These are phyloP conservation scores for Miamiensis avidus DNA, from an alignment of 169 alveolate genomes.

Conservation along the genomic window DNA sequence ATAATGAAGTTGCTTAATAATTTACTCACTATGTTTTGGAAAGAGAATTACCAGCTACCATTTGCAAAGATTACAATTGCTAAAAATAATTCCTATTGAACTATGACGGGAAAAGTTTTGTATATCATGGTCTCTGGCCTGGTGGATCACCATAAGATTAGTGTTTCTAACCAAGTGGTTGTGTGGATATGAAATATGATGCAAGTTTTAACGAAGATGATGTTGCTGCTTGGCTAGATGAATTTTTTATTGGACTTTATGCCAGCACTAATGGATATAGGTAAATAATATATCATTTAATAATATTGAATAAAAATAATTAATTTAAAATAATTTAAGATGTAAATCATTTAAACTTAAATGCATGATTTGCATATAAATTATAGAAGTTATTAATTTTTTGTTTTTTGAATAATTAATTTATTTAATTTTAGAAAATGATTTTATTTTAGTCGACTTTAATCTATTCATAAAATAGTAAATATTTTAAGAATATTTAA, in stretches of 20 bases:
- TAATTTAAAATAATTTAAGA: no score
- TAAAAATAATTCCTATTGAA: neutral
- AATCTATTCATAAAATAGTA: no score
- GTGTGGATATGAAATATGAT: neutral
- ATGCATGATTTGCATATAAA: no score
- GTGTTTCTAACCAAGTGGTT: neutral
- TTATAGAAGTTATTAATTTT: no score
- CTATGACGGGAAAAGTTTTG: neutral
- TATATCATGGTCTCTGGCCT: neutral
- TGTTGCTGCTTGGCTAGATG: neutral
- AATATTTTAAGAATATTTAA: no score
- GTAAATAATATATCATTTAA: no score
- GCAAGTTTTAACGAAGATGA: neutral
- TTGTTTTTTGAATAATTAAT: no score
- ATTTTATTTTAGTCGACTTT: no score
- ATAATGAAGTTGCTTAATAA: neutral
- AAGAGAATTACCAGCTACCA: neutral
- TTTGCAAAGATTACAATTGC: neutral
- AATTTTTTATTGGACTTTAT: neutral
- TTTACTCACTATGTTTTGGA: neutral
- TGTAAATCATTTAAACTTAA: no score
- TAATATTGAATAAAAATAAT: no score
- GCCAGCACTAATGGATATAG: neutral
- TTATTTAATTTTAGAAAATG: no score
- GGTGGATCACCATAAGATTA: neutral